Evolutionary conservation across 169 alveolate species (phyloP), one percentile per base, ranked within the genome.

Genomic region (Plasmodium inui): DNA sequence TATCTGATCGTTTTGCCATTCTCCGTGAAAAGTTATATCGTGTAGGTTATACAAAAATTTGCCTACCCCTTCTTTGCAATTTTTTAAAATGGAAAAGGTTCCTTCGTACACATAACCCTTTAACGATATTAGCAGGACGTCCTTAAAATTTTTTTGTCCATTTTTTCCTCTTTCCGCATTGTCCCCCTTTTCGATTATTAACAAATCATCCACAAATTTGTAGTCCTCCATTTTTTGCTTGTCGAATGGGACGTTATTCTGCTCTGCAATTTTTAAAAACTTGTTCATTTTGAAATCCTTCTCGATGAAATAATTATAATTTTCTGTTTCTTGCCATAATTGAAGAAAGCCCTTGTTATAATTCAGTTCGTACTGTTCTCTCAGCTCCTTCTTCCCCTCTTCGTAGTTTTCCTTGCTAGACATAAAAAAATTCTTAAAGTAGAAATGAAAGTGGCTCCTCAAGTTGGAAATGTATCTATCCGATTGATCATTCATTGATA

Each of bases 51-150:
- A 79, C 50, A 88, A 28, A 88, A 79, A 80, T 79, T 88, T 79
- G n/a, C 94, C 94, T 34, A 88, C 32, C 55, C 94, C 94, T 79
- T 88, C 76, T 88, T 79, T 88, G 53, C 94, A 88, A 57, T 88
- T 88, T 88, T 88, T 88, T 39, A 76, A 37, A 34, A 61, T 57
- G 46, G 78, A 76, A 88, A 78, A 88, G 10, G 94, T 55, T 9
- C 94, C 94, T 57, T 88, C 94, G 71, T 88, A 88, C 82, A 79
- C 57, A 67, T 88, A 88, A 2, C 94, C 94, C 72, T 88, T 79
- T 88, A 88, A 88, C n/a, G 94, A 88, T 78, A 88, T 88, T 88
- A 88, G 14, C 71, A 88, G 50, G 26, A 88, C 89, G 12, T 88
- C 78, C 32, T 37, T 88, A 61, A 88, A 57, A 78, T 88, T 61